Conservation (phyloP, 768 basidiomycete species). For the Russula virescens region DNA sequence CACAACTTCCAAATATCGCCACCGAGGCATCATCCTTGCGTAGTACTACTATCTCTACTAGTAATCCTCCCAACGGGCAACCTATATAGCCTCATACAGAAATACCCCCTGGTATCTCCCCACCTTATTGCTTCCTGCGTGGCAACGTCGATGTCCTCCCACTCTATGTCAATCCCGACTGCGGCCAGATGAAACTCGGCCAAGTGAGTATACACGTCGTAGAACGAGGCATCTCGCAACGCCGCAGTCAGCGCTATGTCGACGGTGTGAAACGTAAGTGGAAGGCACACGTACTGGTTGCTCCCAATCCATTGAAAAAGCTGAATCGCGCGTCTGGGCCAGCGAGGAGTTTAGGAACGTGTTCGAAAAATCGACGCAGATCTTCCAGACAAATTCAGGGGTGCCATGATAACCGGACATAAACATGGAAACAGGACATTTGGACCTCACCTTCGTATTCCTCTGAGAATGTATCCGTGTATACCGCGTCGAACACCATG, state of each 20-base stretch:
- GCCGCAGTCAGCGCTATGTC: background rate
- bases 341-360: slow-evolving; percentile 68
- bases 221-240: slow-evolving; percentile 68
- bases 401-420: background rate
- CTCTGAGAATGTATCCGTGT: slow-evolving; percentile 92
- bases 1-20: no score
- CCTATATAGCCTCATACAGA: slow-evolving; percentile 68
- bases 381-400: slow-evolving; percentile 33
- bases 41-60: slow-evolving; percentile 28
- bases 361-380: slow-evolving; percentile 75
- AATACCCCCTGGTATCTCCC: slow-evolving; percentile 73
- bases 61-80: slow-evolving; percentile 44
- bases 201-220: slow-evolving; percentile 85
- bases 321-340: slow-evolving; percentile 77
- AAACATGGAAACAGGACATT: background rate
- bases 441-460: slow-evolving; percentile 57
- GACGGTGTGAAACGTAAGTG: background rate
- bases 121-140: slow-evolving; percentile 55
- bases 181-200: slow-evolving; percentile 82
- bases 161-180: slow-evolving; percentile 69
- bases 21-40: slow-evolving; percentile 23
- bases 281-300: slow-evolving; percentile 63
- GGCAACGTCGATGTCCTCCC: slow-evolving; percentile 76
- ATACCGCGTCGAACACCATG: slow-evolving; percentile 80
- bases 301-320: slow-evolving; percentile 97